Percentiles rank a stretch among this genome's conserved stretches.
phyloP scores from a whole-genome alignment of 192 early-diverging fungal genomes.

The Linnemannia elongata region DNA sequence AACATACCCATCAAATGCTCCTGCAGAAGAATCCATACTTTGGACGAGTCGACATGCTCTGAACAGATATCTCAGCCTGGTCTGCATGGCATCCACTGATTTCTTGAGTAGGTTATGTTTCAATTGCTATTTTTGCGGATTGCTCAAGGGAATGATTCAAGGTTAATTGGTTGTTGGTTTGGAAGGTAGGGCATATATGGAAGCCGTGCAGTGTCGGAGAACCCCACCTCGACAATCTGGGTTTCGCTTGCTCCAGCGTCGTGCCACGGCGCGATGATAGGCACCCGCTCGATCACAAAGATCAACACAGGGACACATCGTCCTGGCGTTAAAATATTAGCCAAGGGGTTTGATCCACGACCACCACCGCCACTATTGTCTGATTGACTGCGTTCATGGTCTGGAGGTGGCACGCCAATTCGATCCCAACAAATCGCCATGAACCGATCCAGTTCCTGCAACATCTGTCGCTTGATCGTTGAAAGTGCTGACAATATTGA shows the following conservation, averaged over 20 bases:
- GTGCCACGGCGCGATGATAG: constrained; percentile 29
- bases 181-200: not conserved
- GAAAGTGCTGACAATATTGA: constrained; percentile 34
- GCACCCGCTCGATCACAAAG: constrained; percentile 47
- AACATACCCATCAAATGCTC: constrained; percentile 33
- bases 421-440: constrained; percentile 56
- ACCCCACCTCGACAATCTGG: constrained; percentile 38
- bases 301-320: constrained; percentile 42
- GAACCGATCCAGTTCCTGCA: constrained; percentile 49
- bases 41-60: constrained; percentile 41
- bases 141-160: not conserved
- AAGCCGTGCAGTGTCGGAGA: not conserved
- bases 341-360: constrained; percentile 14
- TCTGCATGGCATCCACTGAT: constrained; percentile 42
- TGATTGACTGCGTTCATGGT: constrained; percentile 6
- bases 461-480: constrained; percentile 42
- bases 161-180: not conserved
- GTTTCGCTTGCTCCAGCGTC: constrained; percentile 32
- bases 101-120: constrained; percentile 42
- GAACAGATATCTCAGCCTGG: constrained; percentile 39
- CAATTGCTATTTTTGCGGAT: constrained; percentile 25
- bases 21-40: constrained; percentile 29
- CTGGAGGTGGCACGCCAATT: constrained; percentile 29
- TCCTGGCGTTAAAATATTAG: constrained; percentile 36
- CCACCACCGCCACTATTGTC: not conserved